Base-by-base conservation (phyloP, 371 early-diverging fungal genomes). In the Batkoa obscura region DNA sequence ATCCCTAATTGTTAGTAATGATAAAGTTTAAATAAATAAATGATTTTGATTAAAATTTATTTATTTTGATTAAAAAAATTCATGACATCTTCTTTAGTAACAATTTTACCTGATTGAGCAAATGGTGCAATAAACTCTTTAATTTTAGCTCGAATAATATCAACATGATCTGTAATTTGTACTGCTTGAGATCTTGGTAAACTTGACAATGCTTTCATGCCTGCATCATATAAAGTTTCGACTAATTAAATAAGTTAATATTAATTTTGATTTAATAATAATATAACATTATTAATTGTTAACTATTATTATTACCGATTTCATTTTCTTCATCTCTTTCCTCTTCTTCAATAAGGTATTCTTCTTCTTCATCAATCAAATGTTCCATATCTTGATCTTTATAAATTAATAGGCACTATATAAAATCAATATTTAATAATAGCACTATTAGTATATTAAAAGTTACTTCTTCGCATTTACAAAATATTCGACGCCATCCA, bases 61-160 rank as follows among this genome's bases (percentile, higher is more conserved):
- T 43, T 46, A 34, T 60, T 57, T 62, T 63, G 62, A 50, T 71
- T 72, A 67, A 90, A 90, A 56, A 87, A 86, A 10, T 62, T 68
- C 38, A 70, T 64, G 15, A 91, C 75, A 59, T 90, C 90, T 38
- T 76, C 68, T 53, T 73, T 74, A 0, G 85, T 85, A 1, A 90
- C 86, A 0, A 79, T 73, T 56, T 75, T 72, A 47, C 83, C 84
- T 4, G 73, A 62, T n/a, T 69, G 73, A 10, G 82, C 82, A 65
- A 88, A 89, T 2, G 70, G 67, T 12, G 69, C 63, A 43, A 90
- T 63, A 59, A 73, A 90, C 6, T 61, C 67, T 38, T 78, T 85
- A 41, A 89, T 67, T 38, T 76, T 74, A 36, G 69, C 70, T 53
- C 78, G 13, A 13, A 55, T 10, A 8, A 30, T 33, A 30, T 35